phyloP scores from a whole-genome alignment of 805 yeast genomes.

The Kregervanrija fluxuum region DNA sequence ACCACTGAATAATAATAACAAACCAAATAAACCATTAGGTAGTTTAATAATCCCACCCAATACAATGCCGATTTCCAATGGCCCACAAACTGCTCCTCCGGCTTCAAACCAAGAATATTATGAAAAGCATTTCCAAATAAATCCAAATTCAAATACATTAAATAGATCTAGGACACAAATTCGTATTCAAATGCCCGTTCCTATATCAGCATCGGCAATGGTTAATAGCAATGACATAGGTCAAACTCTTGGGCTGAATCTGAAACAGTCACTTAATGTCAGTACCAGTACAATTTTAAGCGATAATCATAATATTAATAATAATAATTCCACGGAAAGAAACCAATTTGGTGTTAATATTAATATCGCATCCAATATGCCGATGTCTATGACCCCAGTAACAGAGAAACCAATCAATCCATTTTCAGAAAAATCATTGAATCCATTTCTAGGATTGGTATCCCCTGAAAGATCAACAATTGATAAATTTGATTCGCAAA shows the following conservation, averaged over 20 bases:
- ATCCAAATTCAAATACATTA: constrained; percentile 12
- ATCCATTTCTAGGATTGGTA: too few species aligned
- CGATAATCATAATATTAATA: constrained; percentile 4
- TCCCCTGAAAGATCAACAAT: too few species aligned
- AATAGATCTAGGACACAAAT: constrained; percentile 45
- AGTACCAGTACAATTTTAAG: constrained; percentile 1
- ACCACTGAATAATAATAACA: constrained; percentile 43
- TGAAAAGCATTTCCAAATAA: constrained; percentile 15
- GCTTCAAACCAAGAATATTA: constrained; percentile 10
- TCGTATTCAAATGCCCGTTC: constrained; percentile 71
- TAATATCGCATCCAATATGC: constrained; percentile 60
- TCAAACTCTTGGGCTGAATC: constrained; percentile 2
- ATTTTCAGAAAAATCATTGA: too few species aligned
- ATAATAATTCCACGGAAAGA: constrained; percentile 15
- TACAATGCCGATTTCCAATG: constrained; percentile 10
- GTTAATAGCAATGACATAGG: neutral
- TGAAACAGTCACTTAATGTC: neutral
- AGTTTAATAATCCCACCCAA: constrained; percentile 1
- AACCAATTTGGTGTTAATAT: constrained; percentile 38
- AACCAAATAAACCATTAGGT: constrained; percentile 3
- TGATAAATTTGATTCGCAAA: too few species aligned
- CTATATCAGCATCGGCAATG: constrained; percentile 29
- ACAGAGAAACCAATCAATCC: constrained; percentile 39
- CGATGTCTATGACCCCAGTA: constrained; percentile 75
- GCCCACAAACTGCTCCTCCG: constrained; percentile 25